phyloP scores from a whole-genome alignment of 371 early-diverging fungal species.

The Mucor circinelloides region DNA sequence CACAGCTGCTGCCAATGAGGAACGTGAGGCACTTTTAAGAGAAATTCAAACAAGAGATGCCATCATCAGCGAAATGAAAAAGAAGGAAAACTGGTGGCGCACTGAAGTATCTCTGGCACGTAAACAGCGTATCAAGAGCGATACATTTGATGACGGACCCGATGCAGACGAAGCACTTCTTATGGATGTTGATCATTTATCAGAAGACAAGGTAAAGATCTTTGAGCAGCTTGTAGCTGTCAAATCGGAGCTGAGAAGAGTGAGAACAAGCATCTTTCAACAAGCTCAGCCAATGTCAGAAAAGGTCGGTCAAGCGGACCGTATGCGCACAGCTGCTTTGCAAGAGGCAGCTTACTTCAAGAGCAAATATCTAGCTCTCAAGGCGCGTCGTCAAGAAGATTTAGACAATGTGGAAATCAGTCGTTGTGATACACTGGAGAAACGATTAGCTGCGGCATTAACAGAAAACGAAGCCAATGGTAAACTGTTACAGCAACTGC shows the following conservation, averaged over 20 bases:
- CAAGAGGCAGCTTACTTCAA: constrained; percentile 66
- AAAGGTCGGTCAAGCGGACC: constrained; percentile 55
- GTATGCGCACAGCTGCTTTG: constrained; percentile 58
- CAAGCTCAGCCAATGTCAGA: constrained; percentile 58
- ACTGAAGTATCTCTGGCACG: constrained; percentile 52
- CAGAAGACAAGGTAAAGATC: constrained; percentile 38
- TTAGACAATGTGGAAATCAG: constrained; percentile 43
- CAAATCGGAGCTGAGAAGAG: constrained; percentile 50
- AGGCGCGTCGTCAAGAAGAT: constrained; percentile 37
- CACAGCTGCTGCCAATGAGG: constrained; percentile 5
- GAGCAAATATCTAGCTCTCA: constrained; percentile 45
- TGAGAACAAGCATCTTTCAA: constrained; percentile 46
- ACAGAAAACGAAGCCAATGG: constrained; percentile 49
- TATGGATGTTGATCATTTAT: constrained; percentile 38
- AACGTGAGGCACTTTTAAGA: constrained; percentile 32
- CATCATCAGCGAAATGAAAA: constrained; percentile 48
- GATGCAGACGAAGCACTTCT: constrained; percentile 37
- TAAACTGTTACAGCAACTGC: constrained; percentile 36
- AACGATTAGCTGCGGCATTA: constrained; percentile 47
- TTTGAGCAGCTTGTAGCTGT: constrained; percentile 50
- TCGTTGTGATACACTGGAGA: constrained; percentile 54
- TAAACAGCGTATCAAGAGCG: constrained; percentile 28
- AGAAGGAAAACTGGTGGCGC: constrained; percentile 61
- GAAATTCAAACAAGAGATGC: constrained; percentile 46
- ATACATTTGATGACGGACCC: constrained; percentile 33